Evolutionary conservation across 352 stramenopile genomes (phyloP).

Genomic region (Pythium volutum): DNA sequence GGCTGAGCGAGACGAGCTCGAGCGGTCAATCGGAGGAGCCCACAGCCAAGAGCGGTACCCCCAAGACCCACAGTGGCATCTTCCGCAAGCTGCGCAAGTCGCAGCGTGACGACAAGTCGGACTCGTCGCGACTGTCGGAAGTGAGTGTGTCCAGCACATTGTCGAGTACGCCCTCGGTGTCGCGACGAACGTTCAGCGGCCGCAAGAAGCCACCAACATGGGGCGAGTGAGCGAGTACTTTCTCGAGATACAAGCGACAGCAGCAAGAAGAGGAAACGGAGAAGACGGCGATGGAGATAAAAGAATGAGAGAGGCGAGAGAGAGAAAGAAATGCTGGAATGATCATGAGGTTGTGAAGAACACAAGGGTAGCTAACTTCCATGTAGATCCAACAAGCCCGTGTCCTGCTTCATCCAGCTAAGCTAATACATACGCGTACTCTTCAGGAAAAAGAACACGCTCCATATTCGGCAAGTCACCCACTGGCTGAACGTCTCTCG

Average conservation of each 20-base stretch:
- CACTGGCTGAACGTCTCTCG: too few species aligned
- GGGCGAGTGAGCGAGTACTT: constrained; percentile 41
- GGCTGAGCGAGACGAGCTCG: constrained; percentile 49
- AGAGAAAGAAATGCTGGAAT: neutral
- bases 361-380: too few species aligned
- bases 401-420: too few species aligned
- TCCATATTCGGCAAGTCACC: too few species aligned
- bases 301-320: neutral
- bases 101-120: constrained; percentile 5
- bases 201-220: constrained; percentile 79
- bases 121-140: constrained; percentile 21
- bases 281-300: neutral
- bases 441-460: too few species aligned
- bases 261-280: neutral
- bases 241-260: neutral
- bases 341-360: too few species aligned
- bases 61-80: constrained; percentile 6
- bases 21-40: constrained; percentile 42
- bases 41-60: constrained; percentile 25
- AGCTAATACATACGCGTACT: too few species aligned
- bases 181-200: constrained; percentile 64
- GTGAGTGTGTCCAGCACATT: constrained; percentile 27
- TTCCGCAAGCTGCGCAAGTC: constrained; percentile 22
- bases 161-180: constrained; percentile 28
- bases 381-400: too few species aligned